Percentiles rank a stretch among this genome's conserved stretches.
phyloP scores from a whole-genome alignment of 768 basidiomycete genomes.

The Podaxis mareebaensis region DNA sequence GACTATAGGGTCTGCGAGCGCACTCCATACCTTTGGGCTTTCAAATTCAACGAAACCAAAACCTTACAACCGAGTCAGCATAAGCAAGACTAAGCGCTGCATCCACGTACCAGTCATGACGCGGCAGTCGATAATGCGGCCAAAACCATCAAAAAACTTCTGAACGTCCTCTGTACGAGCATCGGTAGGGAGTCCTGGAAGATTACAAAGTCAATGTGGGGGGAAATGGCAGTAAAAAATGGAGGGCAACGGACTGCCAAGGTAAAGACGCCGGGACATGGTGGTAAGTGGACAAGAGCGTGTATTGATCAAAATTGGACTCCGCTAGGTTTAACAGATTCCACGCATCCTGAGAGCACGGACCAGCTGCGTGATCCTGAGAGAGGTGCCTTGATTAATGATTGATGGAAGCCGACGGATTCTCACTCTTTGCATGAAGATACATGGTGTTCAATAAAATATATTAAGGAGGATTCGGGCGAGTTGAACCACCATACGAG shows the following conservation, averaged over 20 bases:
- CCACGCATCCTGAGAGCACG: slow-evolving; percentile 37
- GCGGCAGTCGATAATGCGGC: slow-evolving; percentile 85
- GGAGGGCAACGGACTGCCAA: slow-evolving; percentile 62
- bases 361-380: slow-evolving; percentile 32
- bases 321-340: slow-evolving; percentile 8
- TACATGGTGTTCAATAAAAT: background rate
- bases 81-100: background rate
- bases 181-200: slow-evolving; percentile 77
- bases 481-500: background rate
- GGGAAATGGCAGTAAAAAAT: background rate
- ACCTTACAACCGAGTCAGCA: slow-evolving; percentile 42
- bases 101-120: slow-evolving; percentile 83
- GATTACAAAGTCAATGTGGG: slow-evolving; percentile 4
- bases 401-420: background rate
- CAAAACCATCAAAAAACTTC: slow-evolving; percentile 90
- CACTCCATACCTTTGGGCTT: slow-evolving; percentile 59
- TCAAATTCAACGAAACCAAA: slow-evolving; percentile 99
- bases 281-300: slow-evolving; percentile 40
- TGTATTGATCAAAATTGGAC: slow-evolving; percentile 37
- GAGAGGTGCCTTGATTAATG: slow-evolving; percentile 12
- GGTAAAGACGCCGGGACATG: slow-evolving; percentile 85
- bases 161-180: slow-evolving; percentile 81
- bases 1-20: background rate
- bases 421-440: background rate
- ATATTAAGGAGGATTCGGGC: background rate